Percentiles rank a stretch among this genome's conserved stretches.
Conservation (phyloP, 352 stramenopile species). For the Phytophthora multivora region DNA sequence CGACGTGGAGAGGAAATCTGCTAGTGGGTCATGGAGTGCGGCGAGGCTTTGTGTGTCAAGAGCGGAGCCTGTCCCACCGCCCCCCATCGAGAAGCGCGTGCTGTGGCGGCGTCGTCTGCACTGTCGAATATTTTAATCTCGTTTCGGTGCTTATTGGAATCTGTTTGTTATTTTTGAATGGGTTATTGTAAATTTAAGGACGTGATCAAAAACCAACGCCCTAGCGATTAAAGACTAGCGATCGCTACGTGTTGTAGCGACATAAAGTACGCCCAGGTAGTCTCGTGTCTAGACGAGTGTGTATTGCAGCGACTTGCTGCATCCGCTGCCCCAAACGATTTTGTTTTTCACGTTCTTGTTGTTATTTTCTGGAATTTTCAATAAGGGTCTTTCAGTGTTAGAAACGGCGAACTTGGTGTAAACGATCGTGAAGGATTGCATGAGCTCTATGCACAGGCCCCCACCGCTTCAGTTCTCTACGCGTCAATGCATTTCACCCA, state of each 20-base stretch:
- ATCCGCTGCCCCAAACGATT: too few species aligned
- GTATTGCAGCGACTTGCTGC: not conserved
- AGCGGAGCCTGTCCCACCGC: conserved; percentile 18
- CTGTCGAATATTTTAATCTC: conserved; percentile 4
- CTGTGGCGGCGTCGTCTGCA: conserved; percentile 13
- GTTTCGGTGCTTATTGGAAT: too few species aligned
- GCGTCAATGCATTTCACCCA: not conserved
- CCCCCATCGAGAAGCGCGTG: conserved; percentile 10
- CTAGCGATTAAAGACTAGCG: too few species aligned
- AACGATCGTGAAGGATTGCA: conserved; percentile 6
- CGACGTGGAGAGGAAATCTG: conserved; percentile 3
- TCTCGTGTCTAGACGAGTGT: not conserved
- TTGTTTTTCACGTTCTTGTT: not conserved
- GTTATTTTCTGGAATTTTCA: not conserved
- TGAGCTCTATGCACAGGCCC: conserved; percentile 6
- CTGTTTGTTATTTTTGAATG: too few species aligned
- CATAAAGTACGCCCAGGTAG: too few species aligned
- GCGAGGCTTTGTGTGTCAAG: conserved; percentile 25
- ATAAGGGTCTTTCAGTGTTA: conserved; percentile 6
- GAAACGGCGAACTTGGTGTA: conserved; percentile 4
- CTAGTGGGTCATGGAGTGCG: conserved; percentile 7
- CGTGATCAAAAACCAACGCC: too few species aligned
- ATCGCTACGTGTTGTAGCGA: too few species aligned
- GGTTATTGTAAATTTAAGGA: too few species aligned
- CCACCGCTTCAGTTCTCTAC: conserved; percentile 3